phyloP scores from a whole-genome alignment of 805 yeast species.

The Nakazawaea ambrosiae region DNA sequence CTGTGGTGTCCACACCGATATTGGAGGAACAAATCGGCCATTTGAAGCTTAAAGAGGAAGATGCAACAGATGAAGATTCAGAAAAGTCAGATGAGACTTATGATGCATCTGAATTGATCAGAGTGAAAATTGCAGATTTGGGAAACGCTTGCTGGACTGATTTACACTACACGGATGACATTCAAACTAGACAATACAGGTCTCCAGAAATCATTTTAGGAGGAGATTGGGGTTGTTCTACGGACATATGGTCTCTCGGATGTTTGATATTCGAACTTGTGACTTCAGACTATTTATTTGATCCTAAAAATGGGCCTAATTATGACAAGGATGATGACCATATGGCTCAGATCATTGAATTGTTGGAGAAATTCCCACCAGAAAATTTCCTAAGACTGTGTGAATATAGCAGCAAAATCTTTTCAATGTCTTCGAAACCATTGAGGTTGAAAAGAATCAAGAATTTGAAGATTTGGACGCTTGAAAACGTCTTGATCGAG shows the following conservation, averaged over 20 bases:
- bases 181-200: slow-evolving; percentile 59
- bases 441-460: slow-evolving; percentile 34
- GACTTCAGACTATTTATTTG: slow-evolving; percentile 92
- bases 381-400: slow-evolving; percentile 30
- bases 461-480: slow-evolving; percentile 43
- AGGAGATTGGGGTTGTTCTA: slow-evolving; percentile 87
- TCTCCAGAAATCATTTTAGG: slow-evolving; percentile 85
- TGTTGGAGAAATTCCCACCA: slow-evolving; percentile 63
- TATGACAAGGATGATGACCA: slow-evolving; percentile 93
- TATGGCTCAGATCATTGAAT: slow-evolving; percentile 88
- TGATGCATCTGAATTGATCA: slow-evolving; percentile 41
- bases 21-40: slow-evolving; percentile 1
- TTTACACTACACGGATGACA: slow-evolving; percentile 79
- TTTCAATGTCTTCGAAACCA: slow-evolving; percentile 25
- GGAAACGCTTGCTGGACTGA: slow-evolving; percentile 86
- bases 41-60: slow-evolving; percentile 24
- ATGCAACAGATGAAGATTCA: slow-evolving; percentile 1
- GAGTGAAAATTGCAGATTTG: slow-evolving; percentile 85
- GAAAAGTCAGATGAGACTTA: not conserved
- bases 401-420: slow-evolving; percentile 31
- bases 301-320: slow-evolving; percentile 72
- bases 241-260: slow-evolving; percentile 95
- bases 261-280: slow-evolving; percentile 84
- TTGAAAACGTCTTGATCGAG: slow-evolving; percentile 39
- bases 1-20: slow-evolving; percentile 9